Percentiles rank a stretch among this genome's conserved stretches.
Evolutionary conservation across 2,329 filamentous ascomycete species (phyloP).

Genomic region (Beauveria rudraprayagi): DNA sequence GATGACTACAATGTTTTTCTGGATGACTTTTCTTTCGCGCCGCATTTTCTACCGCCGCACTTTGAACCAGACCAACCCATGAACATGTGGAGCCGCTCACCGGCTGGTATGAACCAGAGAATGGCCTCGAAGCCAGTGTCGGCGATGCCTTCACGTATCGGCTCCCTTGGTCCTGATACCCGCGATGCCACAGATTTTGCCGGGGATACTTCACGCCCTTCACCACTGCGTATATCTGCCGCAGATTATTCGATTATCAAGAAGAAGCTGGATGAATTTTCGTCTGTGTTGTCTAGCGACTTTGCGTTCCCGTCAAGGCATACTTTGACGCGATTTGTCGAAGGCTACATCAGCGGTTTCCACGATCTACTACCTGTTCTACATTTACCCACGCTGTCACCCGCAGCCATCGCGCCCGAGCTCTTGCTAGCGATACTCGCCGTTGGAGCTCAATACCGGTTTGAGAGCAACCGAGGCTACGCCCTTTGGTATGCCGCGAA

Average conservation of each 20-base stretch:
- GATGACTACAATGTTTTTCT: slow-evolving; percentile 54
- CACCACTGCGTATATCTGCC: slow-evolving; percentile 42
- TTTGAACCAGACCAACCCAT: slow-evolving; percentile 47
- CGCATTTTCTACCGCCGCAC: slow-evolving; percentile 47
- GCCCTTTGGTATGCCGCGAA: slow-evolving; percentile 55
- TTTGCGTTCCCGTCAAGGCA: slow-evolving; percentile 63
- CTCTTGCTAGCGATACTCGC: slow-evolving; percentile 59
- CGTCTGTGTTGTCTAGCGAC: slow-evolving; percentile 48
- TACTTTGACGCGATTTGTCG: slow-evolving; percentile 59
- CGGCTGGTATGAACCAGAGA: slow-evolving; percentile 30
- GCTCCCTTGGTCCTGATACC: slow-evolving; percentile 45
- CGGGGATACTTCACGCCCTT: slow-evolving; percentile 25
- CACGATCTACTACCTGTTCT: slow-evolving; percentile 51
- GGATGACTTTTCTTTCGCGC: slow-evolving; percentile 47
- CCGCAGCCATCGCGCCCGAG: slow-evolving; percentile 59
- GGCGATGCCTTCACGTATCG: slow-evolving; percentile 46
- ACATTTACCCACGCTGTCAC: slow-evolving; percentile 58
- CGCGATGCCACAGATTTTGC: slow-evolving; percentile 30
- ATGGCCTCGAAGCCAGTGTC: slow-evolving; percentile 41
- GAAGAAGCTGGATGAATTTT: slow-evolving; percentile 53
- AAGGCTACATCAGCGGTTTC: slow-evolving; percentile 63
- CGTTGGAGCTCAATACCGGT: slow-evolving; percentile 59
- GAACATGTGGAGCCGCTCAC: slow-evolving; percentile 40
- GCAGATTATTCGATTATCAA: slow-evolving; percentile 49
- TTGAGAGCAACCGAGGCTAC: slow-evolving; percentile 51